phyloP scores from a whole-genome alignment of 2,329 filamentous ascomycete species.

The Fusarium floridanum region DNA sequence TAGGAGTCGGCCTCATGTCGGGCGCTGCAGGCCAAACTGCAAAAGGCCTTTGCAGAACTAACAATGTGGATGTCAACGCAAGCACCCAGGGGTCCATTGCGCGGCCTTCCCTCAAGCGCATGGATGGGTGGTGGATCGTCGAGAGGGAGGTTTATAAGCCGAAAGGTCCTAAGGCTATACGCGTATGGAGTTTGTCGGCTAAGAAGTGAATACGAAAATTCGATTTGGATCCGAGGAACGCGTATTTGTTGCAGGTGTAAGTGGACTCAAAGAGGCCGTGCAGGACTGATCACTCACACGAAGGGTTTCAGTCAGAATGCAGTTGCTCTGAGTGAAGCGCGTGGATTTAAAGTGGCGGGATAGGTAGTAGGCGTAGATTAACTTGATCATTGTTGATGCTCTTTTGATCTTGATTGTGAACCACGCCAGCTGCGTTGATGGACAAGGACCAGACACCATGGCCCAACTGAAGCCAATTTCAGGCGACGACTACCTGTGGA shows the following conservation, averaged over 20 bases:
- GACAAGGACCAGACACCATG: not conserved
- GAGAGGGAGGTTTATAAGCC: slow-evolving; percentile 8
- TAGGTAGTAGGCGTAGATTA: not conserved
- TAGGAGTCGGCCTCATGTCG: not conserved
- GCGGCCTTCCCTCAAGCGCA: not conserved
- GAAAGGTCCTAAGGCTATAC: slow-evolving; percentile 16
- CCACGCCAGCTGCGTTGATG: not conserved
- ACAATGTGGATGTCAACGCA: slow-evolving; percentile 1
- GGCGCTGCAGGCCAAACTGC: not conserved
- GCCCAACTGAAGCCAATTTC: not conserved
- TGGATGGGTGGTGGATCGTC: not conserved
- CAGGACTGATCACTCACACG: not conserved
- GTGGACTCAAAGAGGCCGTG: not conserved
- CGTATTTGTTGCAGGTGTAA: slow-evolving; percentile 20
- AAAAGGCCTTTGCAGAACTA: not conserved
- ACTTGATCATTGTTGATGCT: not conserved
- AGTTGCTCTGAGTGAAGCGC: not conserved
- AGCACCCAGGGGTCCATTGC: slow-evolving; percentile 3
- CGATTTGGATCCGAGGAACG: slow-evolving; percentile 24
- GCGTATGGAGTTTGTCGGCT: slow-evolving; percentile 20
- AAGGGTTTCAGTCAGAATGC: not conserved
- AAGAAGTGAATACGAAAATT: slow-evolving; percentile 34
- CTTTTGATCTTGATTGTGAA: not conserved
- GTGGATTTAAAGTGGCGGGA: not conserved
- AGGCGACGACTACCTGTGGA: not conserved